These are phyloP conservation scores for Fusarium liriodendri DNA, from an alignment of 2,329 filamentous ascomycete genomes.

Conservation along the genomic window DNA sequence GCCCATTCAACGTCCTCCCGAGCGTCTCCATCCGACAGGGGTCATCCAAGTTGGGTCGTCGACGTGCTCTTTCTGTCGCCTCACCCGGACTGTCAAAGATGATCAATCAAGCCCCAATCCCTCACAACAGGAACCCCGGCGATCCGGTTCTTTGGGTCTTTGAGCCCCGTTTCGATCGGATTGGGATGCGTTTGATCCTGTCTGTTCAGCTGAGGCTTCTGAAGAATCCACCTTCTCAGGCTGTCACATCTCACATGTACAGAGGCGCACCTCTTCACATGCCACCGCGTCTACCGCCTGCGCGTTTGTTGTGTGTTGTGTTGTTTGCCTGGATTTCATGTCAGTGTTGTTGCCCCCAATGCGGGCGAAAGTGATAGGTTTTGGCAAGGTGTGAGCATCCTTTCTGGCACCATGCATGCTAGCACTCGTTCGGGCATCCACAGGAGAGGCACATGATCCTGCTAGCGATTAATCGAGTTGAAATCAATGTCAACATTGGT, in stretches of 20 bases:
- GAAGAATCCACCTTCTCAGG: slow-evolving; percentile 13
- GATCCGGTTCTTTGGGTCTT: slow-evolving; percentile 1
- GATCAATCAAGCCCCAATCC: neutral
- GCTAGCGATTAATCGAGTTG: neutral
- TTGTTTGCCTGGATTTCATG: neutral
- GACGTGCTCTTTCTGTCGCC: slow-evolving; percentile 19
- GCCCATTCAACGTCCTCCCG: slow-evolving; percentile 30
- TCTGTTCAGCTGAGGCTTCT: neutral
- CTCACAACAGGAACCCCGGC: slow-evolving; percentile 9
- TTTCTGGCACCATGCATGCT: neutral
- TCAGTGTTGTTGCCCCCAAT: neutral
- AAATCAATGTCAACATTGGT: neutral
- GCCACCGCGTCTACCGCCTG: slow-evolving; percentile 1
- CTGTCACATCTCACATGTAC: slow-evolving; percentile 29
- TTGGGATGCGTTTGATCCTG: neutral
- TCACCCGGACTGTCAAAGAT: slow-evolving; percentile 20
- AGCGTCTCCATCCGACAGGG: slow-evolving; percentile 31
- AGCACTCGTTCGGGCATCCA: neutral
- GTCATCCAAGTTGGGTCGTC: slow-evolving; percentile 24
- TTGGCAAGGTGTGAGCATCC: neutral
- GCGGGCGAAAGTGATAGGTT: neutral
- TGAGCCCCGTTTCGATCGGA: slow-evolving; percentile 3
- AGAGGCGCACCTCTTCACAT: slow-evolving; percentile 9
- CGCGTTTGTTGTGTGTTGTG: neutral
- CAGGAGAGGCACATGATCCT: neutral